Conservation (phyloP, 495 filamentous ascomycete species). For the Cladorrhinum samala region DNA sequence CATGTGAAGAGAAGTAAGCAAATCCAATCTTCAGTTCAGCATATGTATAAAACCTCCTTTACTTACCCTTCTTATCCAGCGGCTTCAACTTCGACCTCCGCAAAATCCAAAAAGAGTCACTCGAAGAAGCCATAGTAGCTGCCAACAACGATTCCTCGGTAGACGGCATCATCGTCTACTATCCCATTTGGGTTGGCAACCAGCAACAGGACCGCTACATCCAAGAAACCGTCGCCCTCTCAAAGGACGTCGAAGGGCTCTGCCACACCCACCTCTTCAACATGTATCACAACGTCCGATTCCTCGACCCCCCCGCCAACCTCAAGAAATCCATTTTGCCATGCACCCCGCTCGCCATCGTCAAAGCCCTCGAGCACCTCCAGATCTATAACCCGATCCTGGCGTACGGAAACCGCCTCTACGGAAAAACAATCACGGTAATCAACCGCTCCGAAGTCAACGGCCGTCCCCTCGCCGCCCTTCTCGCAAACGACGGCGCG, state of each 20-base stretch:
- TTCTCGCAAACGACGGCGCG: constrained; percentile 93
- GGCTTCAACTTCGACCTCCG: constrained; percentile 85
- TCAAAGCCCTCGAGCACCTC: constrained; percentile 94
- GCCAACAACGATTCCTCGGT: constrained; percentile 74
- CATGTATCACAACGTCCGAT: constrained; percentile 98
- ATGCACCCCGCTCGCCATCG: constrained; percentile 88
- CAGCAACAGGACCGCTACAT: constrained; percentile 84
- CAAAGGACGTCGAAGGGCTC: constrained; percentile 94
- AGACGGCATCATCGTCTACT: constrained; percentile 96
- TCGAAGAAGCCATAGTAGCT: constrained; percentile 76
- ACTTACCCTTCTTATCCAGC: too few species aligned
- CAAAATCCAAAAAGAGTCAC: constrained; percentile 71
- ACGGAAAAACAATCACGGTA: constrained; percentile 86
- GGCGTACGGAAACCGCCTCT: constrained; percentile 86
- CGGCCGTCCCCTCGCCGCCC: constrained; percentile 84
- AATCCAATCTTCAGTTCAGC: too few species aligned
- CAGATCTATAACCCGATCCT: constrained; percentile 96
- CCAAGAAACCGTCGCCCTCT: constrained; percentile 83
- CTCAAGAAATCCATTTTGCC: constrained; percentile 85
- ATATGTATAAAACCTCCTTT: too few species aligned
- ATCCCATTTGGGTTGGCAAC: constrained; percentile 78
- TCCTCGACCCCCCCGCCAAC: constrained; percentile 70
- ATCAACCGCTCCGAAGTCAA: constrained; percentile 96
- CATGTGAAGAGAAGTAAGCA: constrained; percentile 86
- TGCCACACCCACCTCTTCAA: constrained; percentile 94